Evolutionary conservation across 352 stramenopile genomes (phyloP).

Genomic region (Phytophthora chlamydospora): DNA sequence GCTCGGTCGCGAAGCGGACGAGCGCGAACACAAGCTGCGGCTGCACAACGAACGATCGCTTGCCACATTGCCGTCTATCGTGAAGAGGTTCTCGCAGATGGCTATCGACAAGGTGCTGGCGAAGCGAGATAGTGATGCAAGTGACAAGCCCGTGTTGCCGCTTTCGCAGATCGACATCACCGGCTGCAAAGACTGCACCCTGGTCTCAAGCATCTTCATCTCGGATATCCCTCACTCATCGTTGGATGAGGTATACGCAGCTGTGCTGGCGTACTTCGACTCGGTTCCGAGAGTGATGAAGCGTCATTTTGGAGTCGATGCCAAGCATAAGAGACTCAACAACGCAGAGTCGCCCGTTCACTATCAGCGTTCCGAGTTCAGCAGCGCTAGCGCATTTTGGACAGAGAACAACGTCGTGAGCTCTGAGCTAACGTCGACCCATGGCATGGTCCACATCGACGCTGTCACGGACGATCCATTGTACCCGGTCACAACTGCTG

Average conservation of each 20-base stretch:
- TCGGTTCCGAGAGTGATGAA: conserved; percentile 19
- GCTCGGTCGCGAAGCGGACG: conserved; percentile 17
- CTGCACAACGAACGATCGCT: conserved; percentile 37
- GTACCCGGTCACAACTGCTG: conserved; percentile 6
- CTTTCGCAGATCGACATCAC: conserved; percentile 36
- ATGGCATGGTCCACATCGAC: conserved; percentile 20
- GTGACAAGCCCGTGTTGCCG: conserved; percentile 28
- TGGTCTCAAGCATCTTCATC: conserved; percentile 27
- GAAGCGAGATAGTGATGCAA: conserved; percentile 4
- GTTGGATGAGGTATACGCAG: conserved; percentile 21
- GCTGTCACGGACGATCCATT: conserved; percentile 10
- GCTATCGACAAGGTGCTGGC: conserved; percentile 22
- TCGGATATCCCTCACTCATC: conserved; percentile 28
- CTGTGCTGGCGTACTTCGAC: conserved; percentile 18
- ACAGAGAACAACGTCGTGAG: conserved; percentile 19
- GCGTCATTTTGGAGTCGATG: conserved; percentile 21
- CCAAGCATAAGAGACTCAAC: conserved; percentile 13
- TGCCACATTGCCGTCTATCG: conserved; percentile 31
- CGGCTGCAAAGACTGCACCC: conserved; percentile 19
- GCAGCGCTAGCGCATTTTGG: not conserved
- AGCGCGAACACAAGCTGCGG: conserved; percentile 30
- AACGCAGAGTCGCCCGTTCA: conserved; percentile 7
- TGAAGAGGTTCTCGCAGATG: conserved; percentile 33
- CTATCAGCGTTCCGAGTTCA: conserved; percentile 13
- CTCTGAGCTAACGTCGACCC: conserved; percentile 10